Evolutionary conservation across 2,329 filamentous ascomycete genomes (phyloP).

Genomic region (Thermothelomyces thermophilus): DNA sequence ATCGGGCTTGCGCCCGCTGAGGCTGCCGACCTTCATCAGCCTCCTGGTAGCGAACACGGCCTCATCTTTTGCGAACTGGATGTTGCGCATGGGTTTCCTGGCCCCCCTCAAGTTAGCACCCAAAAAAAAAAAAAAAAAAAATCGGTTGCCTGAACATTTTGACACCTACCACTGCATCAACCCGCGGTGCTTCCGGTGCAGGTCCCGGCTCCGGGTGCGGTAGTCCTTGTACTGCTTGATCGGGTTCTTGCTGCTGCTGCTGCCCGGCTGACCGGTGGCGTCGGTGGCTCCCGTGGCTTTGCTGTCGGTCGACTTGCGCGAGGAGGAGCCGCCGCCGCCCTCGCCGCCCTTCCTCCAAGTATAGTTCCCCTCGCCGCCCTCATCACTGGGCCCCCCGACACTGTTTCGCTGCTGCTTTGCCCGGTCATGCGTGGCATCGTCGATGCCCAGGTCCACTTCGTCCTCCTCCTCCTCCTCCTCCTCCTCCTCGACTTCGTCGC

Average conservation of each 20-base stretch:
- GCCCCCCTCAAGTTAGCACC: not conserved
- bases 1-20: slow-evolving; percentile 78
- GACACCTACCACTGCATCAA: slow-evolving; percentile 74
- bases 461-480: slow-evolving; percentile 8
- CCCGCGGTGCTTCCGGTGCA: slow-evolving; percentile 81
- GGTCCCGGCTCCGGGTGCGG: slow-evolving; percentile 60
- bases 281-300: slow-evolving; percentile 29
- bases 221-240: slow-evolving; percentile 55
- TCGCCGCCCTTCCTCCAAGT: slow-evolving; percentile 5
- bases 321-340: slow-evolving; percentile 17
- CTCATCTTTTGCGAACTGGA: slow-evolving; percentile 82
- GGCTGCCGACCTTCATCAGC: slow-evolving; percentile 66
- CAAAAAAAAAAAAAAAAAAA: not conserved
- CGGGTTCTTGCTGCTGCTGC: slow-evolving; percentile 41
- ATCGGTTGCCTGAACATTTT: not conserved
- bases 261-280: slow-evolving; percentile 13
- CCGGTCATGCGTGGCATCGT: slow-evolving; percentile 15
- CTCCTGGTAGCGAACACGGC: slow-evolving; percentile 70
- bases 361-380: slow-evolving; percentile 9
- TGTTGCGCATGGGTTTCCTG: slow-evolving; percentile 71
- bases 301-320: slow-evolving; percentile 36
- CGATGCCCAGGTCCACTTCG: slow-evolving; percentile 22
- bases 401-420: not conserved
- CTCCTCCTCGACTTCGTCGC: too few relatives aligned
- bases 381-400: not conserved